Evolutionary conservation across 306 rosid genomes (phyloP), one percentile per base, ranked within the genome.

Genomic region (Rosa lucieae): DNA sequence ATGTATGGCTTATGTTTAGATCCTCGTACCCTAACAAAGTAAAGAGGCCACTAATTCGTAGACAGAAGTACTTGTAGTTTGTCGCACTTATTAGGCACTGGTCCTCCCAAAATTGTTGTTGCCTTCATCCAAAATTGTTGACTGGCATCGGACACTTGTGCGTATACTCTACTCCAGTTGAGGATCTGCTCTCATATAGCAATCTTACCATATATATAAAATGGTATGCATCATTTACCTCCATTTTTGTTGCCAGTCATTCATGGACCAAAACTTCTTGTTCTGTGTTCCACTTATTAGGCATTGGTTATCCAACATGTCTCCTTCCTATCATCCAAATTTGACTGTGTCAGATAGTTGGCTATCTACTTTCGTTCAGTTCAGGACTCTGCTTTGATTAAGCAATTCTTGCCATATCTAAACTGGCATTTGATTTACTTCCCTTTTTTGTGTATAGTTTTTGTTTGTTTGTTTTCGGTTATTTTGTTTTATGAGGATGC

Each of bases 131-230:
- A 76, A 46, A 23, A 42, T 5, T 63, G 72, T 10, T 43, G n/a
- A 65, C n/a, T 17, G 48, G 43, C 70, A 15, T 18, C 71, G 17
- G 71, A 67, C 43, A 43, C 18, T 46, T 46, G 61, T 75, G 49
- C 44, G n/a, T 18, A 21, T 20, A 44, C 59, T 75, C 6, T 6
- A 75, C 70, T 17, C 29, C 51, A 32, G 58, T 75, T 75, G n/a
- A 14, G 70, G 46, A 21, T 47, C 59, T 46, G n/a, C 58, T 76
- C 66, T 47, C 5, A 23, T 74, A 2, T 39, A 74, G 78, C 32
- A 29, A 46, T 63, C 35, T 76, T 39, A 37, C 78, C 46, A 32
- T 75, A 40, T 42, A 76, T 42, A 76, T 76, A 76, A 58, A 26
- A 15, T 76, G 47, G 32, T 7, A 76, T 75, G 43, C 29, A 59